Evolutionary conservation across 106 monocot species (phyloP).

Genomic region (Agapanthus africanus): DNA sequence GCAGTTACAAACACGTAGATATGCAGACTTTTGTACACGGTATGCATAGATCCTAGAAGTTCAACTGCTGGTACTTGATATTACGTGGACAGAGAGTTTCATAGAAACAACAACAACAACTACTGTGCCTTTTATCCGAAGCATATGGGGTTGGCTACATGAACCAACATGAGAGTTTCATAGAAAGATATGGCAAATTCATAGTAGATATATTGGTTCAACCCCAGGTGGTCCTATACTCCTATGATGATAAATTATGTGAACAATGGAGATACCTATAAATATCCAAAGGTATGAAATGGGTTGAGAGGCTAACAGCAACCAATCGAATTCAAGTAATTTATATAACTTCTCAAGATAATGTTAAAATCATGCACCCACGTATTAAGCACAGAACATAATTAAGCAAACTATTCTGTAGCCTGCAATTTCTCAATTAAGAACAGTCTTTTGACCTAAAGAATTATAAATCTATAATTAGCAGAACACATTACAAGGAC

Average conservation of each 20-base stretch:
- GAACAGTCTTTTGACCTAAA: background rate
- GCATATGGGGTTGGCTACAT: too few relatives aligned
- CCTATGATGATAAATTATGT: background rate
- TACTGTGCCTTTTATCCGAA: too few relatives aligned
- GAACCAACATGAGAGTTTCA: too few relatives aligned
- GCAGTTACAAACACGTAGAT: too few relatives aligned
- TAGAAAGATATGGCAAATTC: too few relatives aligned
- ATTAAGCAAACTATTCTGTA: background rate
- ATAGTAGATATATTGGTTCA: background rate
- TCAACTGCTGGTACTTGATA: background rate
- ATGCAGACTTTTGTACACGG: background rate
- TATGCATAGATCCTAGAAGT: background rate
- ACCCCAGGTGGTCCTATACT: background rate
- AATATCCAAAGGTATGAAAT: background rate
- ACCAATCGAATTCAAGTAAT: background rate
- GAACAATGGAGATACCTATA: background rate
- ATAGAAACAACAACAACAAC: too few relatives aligned
- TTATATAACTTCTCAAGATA: background rate
- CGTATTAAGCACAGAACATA: background rate
- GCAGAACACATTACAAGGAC: background rate
- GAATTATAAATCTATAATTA: background rate
- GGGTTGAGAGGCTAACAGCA: background rate
- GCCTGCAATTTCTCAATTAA: background rate
- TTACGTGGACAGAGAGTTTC: too few relatives aligned
- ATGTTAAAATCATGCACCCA: background rate